These are phyloP conservation scores for Lichtheimia corymbifera DNA, from an alignment of 371 early-diverging fungal species.

Conservation along the genomic window DNA sequence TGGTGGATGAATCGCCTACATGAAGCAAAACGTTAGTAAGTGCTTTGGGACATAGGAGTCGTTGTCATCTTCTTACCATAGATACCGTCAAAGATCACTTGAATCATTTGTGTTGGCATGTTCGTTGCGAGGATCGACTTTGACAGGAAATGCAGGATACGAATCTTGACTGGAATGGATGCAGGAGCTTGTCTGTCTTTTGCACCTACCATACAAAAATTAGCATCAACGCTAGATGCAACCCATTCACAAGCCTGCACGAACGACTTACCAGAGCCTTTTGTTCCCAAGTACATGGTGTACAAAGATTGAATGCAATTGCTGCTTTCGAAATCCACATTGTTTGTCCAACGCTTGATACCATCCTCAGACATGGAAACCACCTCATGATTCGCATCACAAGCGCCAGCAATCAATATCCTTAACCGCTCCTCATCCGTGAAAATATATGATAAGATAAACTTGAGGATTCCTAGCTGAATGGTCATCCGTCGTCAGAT, in stretches of 20 bases:
- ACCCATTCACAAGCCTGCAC: background rate
- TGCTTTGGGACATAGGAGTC: background rate
- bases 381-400: slow-evolving; percentile 71
- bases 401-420: slow-evolving; percentile 63
- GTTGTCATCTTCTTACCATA: slow-evolving; percentile 50
- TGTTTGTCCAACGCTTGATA: slow-evolving; percentile 54
- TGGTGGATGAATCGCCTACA: slow-evolving; percentile 58
- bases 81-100: slow-evolving; percentile 79
- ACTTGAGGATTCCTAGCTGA: slow-evolving; percentile 43
- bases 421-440: slow-evolving; percentile 57
- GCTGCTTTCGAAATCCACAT: slow-evolving; percentile 65
- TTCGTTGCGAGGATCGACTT: slow-evolving; percentile 70
- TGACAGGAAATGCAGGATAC: slow-evolving; percentile 61
- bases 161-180: slow-evolving; percentile 59
- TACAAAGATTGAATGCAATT: slow-evolving; percentile 61
- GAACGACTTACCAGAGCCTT: slow-evolving; percentile 17
- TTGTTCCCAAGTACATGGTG: slow-evolving; percentile 61
- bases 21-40: background rate
- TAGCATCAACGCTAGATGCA: no score
- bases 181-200: slow-evolving; percentile 41
- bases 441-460: slow-evolving; percentile 43
- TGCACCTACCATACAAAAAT: slow-evolving; percentile 1
- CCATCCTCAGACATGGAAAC: slow-evolving; percentile 75
- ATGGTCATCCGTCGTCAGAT: background rate
- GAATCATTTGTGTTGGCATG: slow-evolving; percentile 65